Conservation (phyloP, 2,329 filamentous ascomycete species). For the Colletotrichum destructivum region DNA sequence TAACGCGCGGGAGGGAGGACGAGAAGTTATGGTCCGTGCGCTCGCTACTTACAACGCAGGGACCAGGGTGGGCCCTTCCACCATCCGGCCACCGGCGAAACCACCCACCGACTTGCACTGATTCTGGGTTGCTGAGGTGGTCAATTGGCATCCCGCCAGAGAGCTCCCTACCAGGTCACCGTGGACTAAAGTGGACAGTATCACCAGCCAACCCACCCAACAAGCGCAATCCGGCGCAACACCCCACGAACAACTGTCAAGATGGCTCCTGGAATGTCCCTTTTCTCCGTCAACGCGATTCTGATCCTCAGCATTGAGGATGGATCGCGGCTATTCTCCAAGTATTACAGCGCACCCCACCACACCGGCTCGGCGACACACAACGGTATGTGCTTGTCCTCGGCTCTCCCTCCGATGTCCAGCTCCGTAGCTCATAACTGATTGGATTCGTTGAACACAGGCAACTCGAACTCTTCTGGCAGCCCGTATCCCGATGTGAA, state of each 20-base stretch:
- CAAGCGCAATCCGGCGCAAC: slow-evolving; percentile 38
- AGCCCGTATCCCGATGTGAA: slow-evolving; percentile 92
- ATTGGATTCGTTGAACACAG: neutral
- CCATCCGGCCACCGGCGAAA: slow-evolving; percentile 41
- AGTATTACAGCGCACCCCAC: slow-evolving; percentile 77
- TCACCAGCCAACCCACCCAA: slow-evolving; percentile 27
- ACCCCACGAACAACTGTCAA: slow-evolving; percentile 43
- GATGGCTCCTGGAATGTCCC: slow-evolving; percentile 83
- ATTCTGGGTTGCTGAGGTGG: slow-evolving; percentile 39
- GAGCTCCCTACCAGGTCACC: slow-evolving; percentile 34
- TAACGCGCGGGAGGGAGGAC: slow-evolving; percentile 40
- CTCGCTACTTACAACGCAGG: neutral
- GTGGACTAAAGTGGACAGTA: slow-evolving; percentile 36
- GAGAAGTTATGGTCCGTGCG: slow-evolving; percentile 23
- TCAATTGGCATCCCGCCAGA: slow-evolving; percentile 39
- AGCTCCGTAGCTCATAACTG: slow-evolving; percentile 17
- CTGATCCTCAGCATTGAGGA: slow-evolving; percentile 88
- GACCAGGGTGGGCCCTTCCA: slow-evolving; percentile 11
- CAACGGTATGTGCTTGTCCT: slow-evolving; percentile 45
- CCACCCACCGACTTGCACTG: slow-evolving; percentile 41
- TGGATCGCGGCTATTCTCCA: slow-evolving; percentile 90
- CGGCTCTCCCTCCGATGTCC: slow-evolving; percentile 23
- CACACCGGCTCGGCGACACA: slow-evolving; percentile 51
- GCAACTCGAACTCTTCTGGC: slow-evolving; percentile 52
- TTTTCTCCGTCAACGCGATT: slow-evolving; percentile 84